Evolutionary conservation across 2,329 filamentous ascomycete species (phyloP).

Genomic region (Fusarium sterilihyphosum): DNA sequence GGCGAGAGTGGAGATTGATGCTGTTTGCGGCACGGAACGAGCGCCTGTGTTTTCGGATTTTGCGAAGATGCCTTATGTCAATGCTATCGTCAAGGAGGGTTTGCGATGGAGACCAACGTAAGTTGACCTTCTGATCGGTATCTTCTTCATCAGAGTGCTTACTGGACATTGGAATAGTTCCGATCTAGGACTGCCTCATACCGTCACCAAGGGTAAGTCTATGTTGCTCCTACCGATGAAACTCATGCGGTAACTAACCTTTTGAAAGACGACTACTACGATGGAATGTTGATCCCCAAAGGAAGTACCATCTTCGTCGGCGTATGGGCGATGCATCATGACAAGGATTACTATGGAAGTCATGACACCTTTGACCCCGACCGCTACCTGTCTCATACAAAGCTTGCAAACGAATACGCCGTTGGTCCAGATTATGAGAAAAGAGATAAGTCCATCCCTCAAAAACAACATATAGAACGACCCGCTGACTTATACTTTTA

Average conservation of each 20-base stretch:
- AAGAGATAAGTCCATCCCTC: neutral
- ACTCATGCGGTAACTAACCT: fast-evolving
- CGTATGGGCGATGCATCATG: neutral
- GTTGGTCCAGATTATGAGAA: neutral
- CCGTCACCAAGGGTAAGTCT: neutral
- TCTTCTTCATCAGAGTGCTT: neutral
- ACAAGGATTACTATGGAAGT: neutral
- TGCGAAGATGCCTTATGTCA: neutral
- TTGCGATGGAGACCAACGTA: neutral
- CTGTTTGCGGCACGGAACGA: neutral
- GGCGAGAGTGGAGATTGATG: neutral
- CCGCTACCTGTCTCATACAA: neutral
- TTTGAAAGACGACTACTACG: neutral
- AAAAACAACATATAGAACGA: no score
- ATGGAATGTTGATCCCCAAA: neutral
- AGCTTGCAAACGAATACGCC: neutral
- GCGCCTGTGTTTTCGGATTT: neutral
- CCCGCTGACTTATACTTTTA: neutral
- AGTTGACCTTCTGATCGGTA: fast-evolving
- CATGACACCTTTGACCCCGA: neutral
- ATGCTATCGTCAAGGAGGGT: neutral
- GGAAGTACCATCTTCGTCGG: neutral
- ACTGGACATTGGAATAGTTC: neutral
- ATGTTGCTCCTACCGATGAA: neutral
- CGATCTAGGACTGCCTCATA: neutral